Evolutionary conservation across 2,329 filamentous ascomycete genomes (phyloP), one percentile per base, ranked within the genome.

Genomic region (Aureobasidium musti): DNA sequence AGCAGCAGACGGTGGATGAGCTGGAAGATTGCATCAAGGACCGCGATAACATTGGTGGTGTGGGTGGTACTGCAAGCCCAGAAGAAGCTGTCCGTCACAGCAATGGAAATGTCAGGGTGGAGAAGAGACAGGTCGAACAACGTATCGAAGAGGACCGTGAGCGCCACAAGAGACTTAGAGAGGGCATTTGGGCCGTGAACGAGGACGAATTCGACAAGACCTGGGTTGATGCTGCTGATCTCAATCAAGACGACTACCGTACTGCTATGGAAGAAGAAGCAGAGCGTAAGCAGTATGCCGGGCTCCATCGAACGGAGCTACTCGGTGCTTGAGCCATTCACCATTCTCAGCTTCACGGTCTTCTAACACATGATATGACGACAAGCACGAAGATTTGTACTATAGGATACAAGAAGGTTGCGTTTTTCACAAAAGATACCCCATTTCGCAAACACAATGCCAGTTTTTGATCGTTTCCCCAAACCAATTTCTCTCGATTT

Each of bases 81-180:
- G 33, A 53, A n/a, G 37, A 54, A 43, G 43, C 61, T 17, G 2
- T 10, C 1, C 65, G 49, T 67, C 68, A 63, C 45, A 64, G 47
- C 52, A 69, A 21, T 69, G 66, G 11, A 4, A 64, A 64, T n/a
- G 77, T 82, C 52, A 81, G 83, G 61, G 77, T 95, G 61, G 91
- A 97, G 74, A 95, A 94, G 79, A 86, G 90, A 66, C 91, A 97
- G 79, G 91, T 97, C 63, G 93, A 98, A 79, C 93, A 98, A 80
- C 84, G 95, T 47, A 97, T 99, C 69, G 96, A 99, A 73, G 96
- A 99, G 79, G 95, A 99, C 77, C 84, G 95, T 3, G 95, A 99
- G 77, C 83, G 95, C 50, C 96, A 99, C 78, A 99, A 99, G 82
- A 83, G 94, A 50, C 82, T 94, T 73, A 82, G 95, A 26, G 95